phyloP scores from a whole-genome alignment of 352 stramenopile genomes.

The Pythium angustatum region DNA sequence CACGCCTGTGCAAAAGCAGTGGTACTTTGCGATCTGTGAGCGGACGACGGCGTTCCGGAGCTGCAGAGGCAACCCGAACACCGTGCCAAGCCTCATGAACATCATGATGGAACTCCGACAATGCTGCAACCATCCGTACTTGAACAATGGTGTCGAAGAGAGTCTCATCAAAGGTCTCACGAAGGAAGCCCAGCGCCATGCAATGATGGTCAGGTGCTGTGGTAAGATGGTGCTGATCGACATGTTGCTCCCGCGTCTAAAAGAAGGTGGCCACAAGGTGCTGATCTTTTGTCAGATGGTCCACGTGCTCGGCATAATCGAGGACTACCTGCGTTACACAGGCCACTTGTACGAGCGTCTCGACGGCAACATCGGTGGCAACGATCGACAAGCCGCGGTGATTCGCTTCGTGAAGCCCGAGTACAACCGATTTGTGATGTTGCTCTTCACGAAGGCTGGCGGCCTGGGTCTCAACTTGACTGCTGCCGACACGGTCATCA shows the following conservation, averaged over 20 bases:
- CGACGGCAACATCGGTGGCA: constrained; percentile 96
- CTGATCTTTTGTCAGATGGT: constrained; percentile 99
- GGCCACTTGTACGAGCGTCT: constrained; percentile 96
- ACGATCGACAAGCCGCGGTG: constrained; percentile 84
- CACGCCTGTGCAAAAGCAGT: constrained; percentile 90
- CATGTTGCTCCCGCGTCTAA: constrained; percentile 97
- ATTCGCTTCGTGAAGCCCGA: constrained; percentile 90
- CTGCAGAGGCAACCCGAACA: constrained; percentile 74
- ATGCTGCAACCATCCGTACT: constrained; percentile 91
- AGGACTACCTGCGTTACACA: constrained; percentile 96
- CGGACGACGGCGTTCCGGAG: constrained; percentile 93
- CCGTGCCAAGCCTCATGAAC: constrained; percentile 91
- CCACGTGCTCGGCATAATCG: constrained; percentile 99
- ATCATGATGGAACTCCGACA: constrained; percentile 93
- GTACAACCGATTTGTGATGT: constrained; percentile 96
- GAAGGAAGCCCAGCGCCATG: constrained; percentile 76
- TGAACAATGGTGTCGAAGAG: constrained; percentile 93
- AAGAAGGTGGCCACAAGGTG: constrained; percentile 96
- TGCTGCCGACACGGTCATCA: constrained; percentile 96
- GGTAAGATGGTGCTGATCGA: constrained; percentile 99
- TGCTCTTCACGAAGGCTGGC: constrained; percentile 97
- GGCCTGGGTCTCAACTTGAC: constrained; percentile 93
- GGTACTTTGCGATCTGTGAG: constrained; percentile 95
- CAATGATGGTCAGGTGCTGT: constrained; percentile 96
- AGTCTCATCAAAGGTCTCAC: constrained; percentile 79